Percentiles rank a stretch among this genome's conserved stretches.
Conservation (phyloP, 2,329 filamentous ascomycete genomes). For the Zelopaecilomyces penicillatus region DNA sequence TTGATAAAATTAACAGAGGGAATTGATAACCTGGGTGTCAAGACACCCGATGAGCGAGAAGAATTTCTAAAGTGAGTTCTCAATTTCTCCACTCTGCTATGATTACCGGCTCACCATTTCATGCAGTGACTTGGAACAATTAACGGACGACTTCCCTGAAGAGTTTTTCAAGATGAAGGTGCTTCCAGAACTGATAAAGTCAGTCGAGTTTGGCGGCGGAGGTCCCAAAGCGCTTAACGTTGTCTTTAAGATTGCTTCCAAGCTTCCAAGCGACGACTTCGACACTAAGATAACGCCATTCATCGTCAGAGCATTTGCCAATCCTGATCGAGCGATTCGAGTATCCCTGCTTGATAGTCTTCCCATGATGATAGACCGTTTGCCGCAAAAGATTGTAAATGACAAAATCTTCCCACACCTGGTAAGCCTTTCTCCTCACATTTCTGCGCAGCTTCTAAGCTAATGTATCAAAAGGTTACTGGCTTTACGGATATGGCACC, state of each 20-base stretch:
- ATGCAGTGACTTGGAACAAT: conserved; percentile 63
- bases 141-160: conserved; percentile 91
- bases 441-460: conserved; percentile 1
- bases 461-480: conserved; percentile 53
- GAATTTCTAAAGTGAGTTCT: conserved; percentile 61
- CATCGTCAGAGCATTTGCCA: conserved; percentile 77
- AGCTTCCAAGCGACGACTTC: conserved; percentile 84
- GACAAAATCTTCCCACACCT: conserved; percentile 96
- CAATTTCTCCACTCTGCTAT: too few relatives aligned
- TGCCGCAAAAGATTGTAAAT: conserved; percentile 82
- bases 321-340: conserved; percentile 83
- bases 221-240: conserved; percentile 83
- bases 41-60: conserved; percentile 74
- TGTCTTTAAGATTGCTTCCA: conserved; percentile 83
- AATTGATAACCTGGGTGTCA: conserved; percentile 86
- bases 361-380: conserved; percentile 80
- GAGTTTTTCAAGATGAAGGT: conserved; percentile 98
- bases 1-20: conserved; percentile 88
- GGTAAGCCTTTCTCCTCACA: conserved; percentile 34
- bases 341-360: conserved; percentile 87
- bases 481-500: conserved; percentile 90
- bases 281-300: conserved; percentile 76
- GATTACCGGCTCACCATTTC: conserved; percentile 28
- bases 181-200: conserved; percentile 90
- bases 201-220: conserved; percentile 95